Conservation (phyloP, 768 basidiomycete species). For the Lactarius trivialis region DNA sequence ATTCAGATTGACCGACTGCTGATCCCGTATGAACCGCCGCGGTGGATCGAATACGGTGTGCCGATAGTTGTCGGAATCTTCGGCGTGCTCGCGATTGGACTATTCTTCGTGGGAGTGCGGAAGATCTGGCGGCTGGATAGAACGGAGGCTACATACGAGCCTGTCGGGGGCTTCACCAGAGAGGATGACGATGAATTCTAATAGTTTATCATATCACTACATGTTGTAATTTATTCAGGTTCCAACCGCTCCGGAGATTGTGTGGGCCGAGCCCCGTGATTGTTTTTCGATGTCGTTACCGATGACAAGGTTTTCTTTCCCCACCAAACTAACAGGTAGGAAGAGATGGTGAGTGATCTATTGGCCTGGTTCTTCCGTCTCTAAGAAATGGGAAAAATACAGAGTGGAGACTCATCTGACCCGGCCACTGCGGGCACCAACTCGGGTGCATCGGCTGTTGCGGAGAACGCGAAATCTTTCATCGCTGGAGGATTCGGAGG, state of each 20-base stretch:
- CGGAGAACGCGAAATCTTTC: conserved; percentile 69
- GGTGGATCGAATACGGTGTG: conserved; percentile 74
- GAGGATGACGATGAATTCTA: conserved; percentile 42
- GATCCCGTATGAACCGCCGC: conserved; percentile 77
- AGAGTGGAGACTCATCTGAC: conserved; percentile 16
- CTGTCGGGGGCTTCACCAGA: conserved; percentile 70
- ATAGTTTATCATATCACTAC: conserved; percentile 8
- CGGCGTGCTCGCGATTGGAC: conserved; percentile 54
- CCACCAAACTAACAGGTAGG: background rate
- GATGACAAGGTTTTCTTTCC: background rate
- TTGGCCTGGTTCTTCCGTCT: background rate
- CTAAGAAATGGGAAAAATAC: background rate
- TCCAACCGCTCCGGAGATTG: background rate
- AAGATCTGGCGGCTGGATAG: conserved; percentile 66
- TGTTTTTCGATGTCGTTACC: background rate
- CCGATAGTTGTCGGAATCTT: conserved; percentile 55
- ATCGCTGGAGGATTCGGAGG: conserved; percentile 93
- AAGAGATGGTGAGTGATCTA: conserved; percentile 10
- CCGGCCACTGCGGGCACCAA: conserved; percentile 1
- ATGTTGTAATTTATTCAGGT: background rate
- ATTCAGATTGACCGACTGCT: conserved; percentile 81
- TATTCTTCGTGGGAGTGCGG: conserved; percentile 69
- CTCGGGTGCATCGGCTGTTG: conserved; percentile 27
- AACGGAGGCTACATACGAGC: conserved; percentile 86
- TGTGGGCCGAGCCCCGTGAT: background rate